These are phyloP conservation scores for Tephrocybe sp. DNA, from an alignment of 768 basidiomycete species.

Conservation along the genomic window DNA sequence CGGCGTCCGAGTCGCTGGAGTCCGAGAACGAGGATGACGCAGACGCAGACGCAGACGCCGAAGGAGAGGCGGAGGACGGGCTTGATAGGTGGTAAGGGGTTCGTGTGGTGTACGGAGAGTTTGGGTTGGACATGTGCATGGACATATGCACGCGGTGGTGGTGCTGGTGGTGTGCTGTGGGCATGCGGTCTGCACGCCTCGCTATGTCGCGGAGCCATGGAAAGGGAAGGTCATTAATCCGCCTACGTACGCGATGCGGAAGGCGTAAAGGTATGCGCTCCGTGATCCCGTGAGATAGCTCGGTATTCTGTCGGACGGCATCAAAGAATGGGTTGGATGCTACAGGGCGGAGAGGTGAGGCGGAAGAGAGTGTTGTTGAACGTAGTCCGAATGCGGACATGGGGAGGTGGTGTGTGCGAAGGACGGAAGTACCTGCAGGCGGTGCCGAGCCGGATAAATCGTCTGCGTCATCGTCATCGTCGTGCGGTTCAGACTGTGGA, in stretches of 20 bases:
- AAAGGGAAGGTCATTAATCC: slow-evolving; percentile 78
- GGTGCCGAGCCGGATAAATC: slow-evolving; percentile 6
- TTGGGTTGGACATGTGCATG: not conserved
- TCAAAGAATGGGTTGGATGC: slow-evolving; percentile 91
- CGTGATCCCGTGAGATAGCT: slow-evolving; percentile 72
- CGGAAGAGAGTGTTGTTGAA: slow-evolving; percentile 34
- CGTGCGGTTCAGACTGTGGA: slow-evolving; percentile 51
- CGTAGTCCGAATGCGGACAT: slow-evolving; percentile 61
- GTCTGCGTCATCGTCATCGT: slow-evolving; percentile 33
- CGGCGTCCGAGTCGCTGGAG: slow-evolving; percentile 26
- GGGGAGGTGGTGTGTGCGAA: slow-evolving; percentile 62
- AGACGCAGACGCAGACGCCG: slow-evolving; percentile 13
- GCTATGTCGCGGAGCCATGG: slow-evolving; percentile 78
- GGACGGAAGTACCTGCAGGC: slow-evolving; percentile 24
- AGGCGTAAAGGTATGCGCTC: slow-evolving; percentile 80
- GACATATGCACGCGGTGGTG: not conserved
- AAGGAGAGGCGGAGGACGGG: too few species aligned
- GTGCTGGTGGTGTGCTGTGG: not conserved
- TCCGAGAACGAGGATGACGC: slow-evolving; percentile 31
- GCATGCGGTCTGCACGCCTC: slow-evolving; percentile 12
- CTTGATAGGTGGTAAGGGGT: too few species aligned
- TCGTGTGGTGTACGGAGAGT: slow-evolving; percentile 32
- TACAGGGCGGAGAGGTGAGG: slow-evolving; percentile 29
- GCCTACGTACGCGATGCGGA: slow-evolving; percentile 46
- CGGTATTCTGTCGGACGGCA: slow-evolving; percentile 84